phyloP scores from a whole-genome alignment of 345 rosid genomes.

The Populus nigra region DNA sequence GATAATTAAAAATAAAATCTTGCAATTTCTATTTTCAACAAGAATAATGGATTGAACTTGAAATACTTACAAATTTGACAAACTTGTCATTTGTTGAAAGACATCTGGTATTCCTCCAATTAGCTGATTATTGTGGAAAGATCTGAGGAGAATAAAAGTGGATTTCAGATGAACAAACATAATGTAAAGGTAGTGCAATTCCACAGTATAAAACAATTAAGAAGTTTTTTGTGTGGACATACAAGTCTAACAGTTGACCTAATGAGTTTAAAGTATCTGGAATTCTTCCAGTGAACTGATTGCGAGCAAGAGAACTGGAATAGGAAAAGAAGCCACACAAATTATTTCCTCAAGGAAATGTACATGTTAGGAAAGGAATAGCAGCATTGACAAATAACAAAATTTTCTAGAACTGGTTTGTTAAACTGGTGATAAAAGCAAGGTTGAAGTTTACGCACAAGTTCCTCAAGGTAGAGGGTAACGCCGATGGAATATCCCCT shows the following conservation, averaged over 20 bases:
- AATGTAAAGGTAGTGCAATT: not conserved
- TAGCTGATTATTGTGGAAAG: conserved; percentile 61
- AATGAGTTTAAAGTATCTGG: conserved; percentile 45
- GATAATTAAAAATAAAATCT: conserved; percentile 20
- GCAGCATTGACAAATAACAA: not conserved
- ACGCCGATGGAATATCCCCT: conserved; percentile 67
- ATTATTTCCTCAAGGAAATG: not conserved
- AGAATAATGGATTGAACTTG: not conserved
- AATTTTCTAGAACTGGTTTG: not conserved
- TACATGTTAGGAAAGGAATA: not conserved
- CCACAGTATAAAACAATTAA: not conserved
- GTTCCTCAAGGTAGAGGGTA: conserved; percentile 64
- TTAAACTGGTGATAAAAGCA: not conserved
- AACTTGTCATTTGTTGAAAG: conserved; percentile 53
- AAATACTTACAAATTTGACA: conserved; percentile 57
- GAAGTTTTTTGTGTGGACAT: conserved; percentile 29
- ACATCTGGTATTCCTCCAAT: conserved; percentile 70
- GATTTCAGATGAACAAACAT: conserved; percentile 10
- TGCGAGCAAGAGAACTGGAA: conserved; percentile 57
- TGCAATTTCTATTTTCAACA: not conserved
- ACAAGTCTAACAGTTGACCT: conserved; percentile 51
- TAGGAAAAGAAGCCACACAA: not conserved
- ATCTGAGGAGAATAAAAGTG: conserved; percentile 39
- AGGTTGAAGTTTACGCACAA: conserved; percentile 44
- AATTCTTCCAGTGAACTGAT: conserved; percentile 59